phyloP scores from a whole-genome alignment of 164 flowering plant species.

The Annona squamosa region DNA sequence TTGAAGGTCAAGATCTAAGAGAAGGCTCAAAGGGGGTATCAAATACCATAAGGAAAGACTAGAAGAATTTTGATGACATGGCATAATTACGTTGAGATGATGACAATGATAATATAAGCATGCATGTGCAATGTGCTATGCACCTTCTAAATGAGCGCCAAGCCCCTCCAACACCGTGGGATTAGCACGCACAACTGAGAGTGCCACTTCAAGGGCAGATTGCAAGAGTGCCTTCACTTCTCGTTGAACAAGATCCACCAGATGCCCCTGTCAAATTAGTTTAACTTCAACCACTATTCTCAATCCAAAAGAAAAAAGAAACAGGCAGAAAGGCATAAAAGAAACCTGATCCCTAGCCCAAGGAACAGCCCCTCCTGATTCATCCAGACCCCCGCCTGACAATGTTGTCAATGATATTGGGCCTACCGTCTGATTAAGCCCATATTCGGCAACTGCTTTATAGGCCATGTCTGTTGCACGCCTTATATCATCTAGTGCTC shows the following conservation, averaged over 20 bases:
- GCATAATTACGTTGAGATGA: too few species aligned
- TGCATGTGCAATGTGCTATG: neutral
- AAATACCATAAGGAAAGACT: too few species aligned
- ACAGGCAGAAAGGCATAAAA: neutral
- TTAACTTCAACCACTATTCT: conserved; percentile 10
- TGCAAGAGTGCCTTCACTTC: conserved; percentile 83
- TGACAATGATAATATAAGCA: neutral
- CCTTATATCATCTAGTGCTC: conserved; percentile 95
- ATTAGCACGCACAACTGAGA: conserved; percentile 85
- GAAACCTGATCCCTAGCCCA: conserved; percentile 93
- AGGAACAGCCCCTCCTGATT: conserved; percentile 62
- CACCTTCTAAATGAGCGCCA: conserved; percentile 96
- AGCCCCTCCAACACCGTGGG: conserved; percentile 88
- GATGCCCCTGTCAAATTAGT: conserved; percentile 59
- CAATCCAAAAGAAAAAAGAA: neutral
- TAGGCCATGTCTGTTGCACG: conserved; percentile 98
- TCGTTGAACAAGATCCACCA: conserved; percentile 90
- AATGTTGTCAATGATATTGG: conserved; percentile 81
- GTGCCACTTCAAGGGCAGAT: conserved; percentile 84
- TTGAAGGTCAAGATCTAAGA: too few species aligned
- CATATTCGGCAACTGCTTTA: conserved; percentile 98
- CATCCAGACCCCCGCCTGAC: conserved; percentile 87
- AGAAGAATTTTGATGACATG: too few species aligned
- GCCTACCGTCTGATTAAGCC: conserved; percentile 80
- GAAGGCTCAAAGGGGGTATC: too few species aligned